A percentile compares a stretch with the other conserved stretches of the same genome.
These are phyloP conservation scores for Adansonia digitata DNA, from an alignment of 345 rosid species.

Conservation along the genomic window DNA sequence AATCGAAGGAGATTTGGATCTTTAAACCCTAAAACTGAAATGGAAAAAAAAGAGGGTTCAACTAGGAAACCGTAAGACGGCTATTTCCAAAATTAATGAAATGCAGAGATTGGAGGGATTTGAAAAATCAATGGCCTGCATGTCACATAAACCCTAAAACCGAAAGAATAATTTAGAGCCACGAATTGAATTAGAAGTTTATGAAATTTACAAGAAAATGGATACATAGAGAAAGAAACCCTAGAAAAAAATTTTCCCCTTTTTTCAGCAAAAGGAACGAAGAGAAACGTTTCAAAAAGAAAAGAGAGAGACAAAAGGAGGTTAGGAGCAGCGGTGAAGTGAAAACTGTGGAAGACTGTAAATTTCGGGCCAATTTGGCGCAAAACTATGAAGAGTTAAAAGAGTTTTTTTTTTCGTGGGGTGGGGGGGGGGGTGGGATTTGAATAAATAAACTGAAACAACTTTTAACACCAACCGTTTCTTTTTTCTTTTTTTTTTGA, in stretches of 20 bases:
- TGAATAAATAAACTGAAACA: no score
- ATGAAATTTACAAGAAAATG: background rate
- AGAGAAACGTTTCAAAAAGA: conserved; percentile 8
- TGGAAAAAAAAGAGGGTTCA: background rate
- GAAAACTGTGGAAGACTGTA: no score
- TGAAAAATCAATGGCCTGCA: background rate
- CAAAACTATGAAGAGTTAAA: no score
- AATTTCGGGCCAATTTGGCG: no score
- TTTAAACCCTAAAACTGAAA: conserved; percentile 18
- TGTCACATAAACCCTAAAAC: conserved; percentile 9
- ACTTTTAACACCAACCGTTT: no score
- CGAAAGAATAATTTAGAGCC: background rate
- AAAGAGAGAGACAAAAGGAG: background rate
- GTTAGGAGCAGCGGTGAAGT: no score
- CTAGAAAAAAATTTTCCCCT: conserved; percentile 10
- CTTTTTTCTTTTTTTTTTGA: no score
- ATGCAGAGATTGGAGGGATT: conserved; percentile 10
- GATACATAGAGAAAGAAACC: background rate
- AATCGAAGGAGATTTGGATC: conserved; percentile 11
- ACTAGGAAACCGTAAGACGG: background rate
- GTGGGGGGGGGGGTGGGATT: no score
- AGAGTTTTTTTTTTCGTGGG: no score
- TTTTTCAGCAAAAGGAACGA: background rate
- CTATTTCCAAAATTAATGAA: conserved; percentile 8
- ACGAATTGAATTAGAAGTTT: background rate